phyloP scores from a whole-genome alignment of 148 eudicot species.

The Rhododendron ferrugineum region DNA sequence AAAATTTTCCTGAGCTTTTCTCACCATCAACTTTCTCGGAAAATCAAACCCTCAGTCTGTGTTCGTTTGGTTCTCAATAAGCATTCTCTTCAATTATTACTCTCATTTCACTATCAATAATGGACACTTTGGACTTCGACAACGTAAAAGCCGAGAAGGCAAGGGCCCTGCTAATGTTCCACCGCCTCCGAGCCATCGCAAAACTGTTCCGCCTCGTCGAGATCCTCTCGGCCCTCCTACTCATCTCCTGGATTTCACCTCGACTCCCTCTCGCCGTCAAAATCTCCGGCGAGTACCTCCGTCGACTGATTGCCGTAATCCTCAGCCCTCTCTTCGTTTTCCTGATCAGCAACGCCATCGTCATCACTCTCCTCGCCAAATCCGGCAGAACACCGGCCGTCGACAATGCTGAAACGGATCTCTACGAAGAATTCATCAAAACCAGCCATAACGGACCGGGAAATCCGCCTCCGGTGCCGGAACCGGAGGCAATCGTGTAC shows the following conservation, averaged over 20 bases:
- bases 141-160: constrained; percentile 27
- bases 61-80: no score
- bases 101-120: not conserved
- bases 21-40: not conserved
- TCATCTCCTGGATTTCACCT: constrained; percentile 55
- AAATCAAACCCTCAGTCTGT: not conserved
- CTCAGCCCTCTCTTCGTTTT: constrained; percentile 60
- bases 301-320: constrained; percentile 26
- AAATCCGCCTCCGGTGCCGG: not conserved
- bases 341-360: constrained; percentile 61
- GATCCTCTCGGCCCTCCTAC: constrained; percentile 21
- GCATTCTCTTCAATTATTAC: no score
- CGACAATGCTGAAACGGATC: constrained; percentile 25
- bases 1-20: not conserved
- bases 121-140: constrained; percentile 25
- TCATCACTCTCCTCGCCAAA: constrained; percentile 56
- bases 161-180: constrained; percentile 22
- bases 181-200: constrained; percentile 31
- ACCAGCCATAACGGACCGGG: constrained; percentile 4
- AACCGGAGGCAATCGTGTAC: constrained; percentile 36
- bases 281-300: constrained; percentile 49
- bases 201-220: constrained; percentile 58
- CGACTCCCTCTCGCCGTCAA: constrained; percentile 55
- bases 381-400: constrained; percentile 33
- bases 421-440: constrained; percentile 29